Evolutionary conservation across 371 early-diverging fungal genomes (phyloP), one percentile per base, ranked within the genome.

Genomic region (Mortierella sp.): DNA sequence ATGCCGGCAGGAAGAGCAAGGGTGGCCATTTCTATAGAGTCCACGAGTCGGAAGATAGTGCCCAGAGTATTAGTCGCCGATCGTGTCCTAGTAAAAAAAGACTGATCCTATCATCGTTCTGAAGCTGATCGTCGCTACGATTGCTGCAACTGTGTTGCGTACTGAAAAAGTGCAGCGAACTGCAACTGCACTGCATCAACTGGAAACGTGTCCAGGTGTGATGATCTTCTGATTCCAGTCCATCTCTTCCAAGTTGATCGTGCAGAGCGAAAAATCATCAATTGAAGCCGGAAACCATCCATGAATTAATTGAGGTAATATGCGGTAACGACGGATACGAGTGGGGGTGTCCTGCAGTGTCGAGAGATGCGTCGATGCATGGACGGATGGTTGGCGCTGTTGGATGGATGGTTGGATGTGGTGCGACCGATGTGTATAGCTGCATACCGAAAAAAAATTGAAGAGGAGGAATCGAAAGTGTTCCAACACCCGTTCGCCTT

Each of bases 1-100:
- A 93, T 89, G 89, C 91, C 92, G 83, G 93, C 91, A 88, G 93
- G 93, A 89, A 93, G 90, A 87, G 89, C 89, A 84, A 91, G 88
- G 88, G 92, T 88, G 90, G 90, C 91, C 93, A 93, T 93, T 86
- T 86, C 82, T 86, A 70, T 61, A 19, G 37, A 37, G n/a, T 51
- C 46, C 34, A 57, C 16, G n/a, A 73, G 37, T 24, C 37, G 26
- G 3, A n/a, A 16, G 16, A 37, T 21, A 55, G 40, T 10, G n/a
- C 16, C 43, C 43, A 57, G 19, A 10, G 24, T 67, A 67, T 67
- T 67, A 67, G 43, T 21, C 40, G 3, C 67, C 37, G 43, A 67
- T 40, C 67, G 37, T 24, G 67, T 24, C 3, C 2, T 1, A 24
- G 67, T 19, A 24, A 10, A 6, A n/a, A 6, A 6, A 37, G 46